Conservation (phyloP, 495 filamentous ascomycete species). For the Copromyces sp. region DNA sequence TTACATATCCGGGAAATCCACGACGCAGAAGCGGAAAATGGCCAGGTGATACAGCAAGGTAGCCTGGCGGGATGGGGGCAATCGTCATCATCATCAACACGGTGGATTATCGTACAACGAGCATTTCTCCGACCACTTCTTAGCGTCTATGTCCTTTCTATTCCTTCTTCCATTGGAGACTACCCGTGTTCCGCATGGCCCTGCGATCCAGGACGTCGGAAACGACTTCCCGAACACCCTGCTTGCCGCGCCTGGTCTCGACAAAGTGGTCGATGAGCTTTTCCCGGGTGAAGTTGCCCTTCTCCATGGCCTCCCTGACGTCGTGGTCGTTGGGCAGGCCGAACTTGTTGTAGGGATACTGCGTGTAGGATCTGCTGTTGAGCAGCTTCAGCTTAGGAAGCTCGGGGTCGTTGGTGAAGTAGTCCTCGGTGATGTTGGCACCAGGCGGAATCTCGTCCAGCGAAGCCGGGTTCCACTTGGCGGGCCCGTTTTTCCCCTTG, state of each 20-base stretch:
- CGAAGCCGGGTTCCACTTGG: conserved; percentile 61
- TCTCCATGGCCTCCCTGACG: conserved; percentile 45
- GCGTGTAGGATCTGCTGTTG: conserved; percentile 39
- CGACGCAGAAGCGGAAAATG: background rate
- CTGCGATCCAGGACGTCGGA: conserved; percentile 46
- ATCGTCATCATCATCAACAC: background rate
- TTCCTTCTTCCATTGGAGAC: conserved; percentile 28
- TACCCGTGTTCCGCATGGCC: conserved; percentile 22
- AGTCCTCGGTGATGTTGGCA: conserved; percentile 46
- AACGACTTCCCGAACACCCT: conserved; percentile 48
- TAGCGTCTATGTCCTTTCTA: background rate
- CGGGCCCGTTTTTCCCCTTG: conserved; percentile 37
- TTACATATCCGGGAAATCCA: background rate
- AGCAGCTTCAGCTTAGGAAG: conserved; percentile 40
- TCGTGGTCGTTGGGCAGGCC: conserved; percentile 69
- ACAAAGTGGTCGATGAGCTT: conserved; percentile 43
- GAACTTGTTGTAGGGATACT: conserved; percentile 54
- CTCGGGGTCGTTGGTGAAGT: conserved; percentile 38
- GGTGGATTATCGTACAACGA: background rate
- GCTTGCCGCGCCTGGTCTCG: conserved; percentile 32
- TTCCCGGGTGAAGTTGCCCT: conserved; percentile 23
- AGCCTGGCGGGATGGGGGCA: background rate
- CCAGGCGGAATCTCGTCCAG: conserved; percentile 47
- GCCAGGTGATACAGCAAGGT: background rate
- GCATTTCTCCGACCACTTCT: background rate